A percentile compares a stretch with the other conserved stretches of the same genome.
Conservation (phyloP, 139 green algal genomes). For the Axilococcus clingmanii region DNA sequence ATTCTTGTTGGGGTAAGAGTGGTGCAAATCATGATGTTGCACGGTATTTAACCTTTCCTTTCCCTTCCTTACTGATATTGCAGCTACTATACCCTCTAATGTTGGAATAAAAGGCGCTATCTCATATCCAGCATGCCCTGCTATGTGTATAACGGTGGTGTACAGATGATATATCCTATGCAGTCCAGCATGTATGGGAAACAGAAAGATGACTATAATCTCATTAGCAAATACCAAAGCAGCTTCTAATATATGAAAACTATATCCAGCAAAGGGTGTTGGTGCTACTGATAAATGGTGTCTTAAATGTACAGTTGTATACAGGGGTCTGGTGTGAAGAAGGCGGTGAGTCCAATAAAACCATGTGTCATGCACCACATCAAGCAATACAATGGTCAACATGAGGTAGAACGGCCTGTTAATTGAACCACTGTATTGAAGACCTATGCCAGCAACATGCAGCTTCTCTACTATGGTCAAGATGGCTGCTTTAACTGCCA, state of each 20-base stretch:
- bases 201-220: conserved; percentile 60
- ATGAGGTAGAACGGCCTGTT: conserved; percentile 31
- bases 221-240: conserved; percentile 84
- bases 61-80: not conserved
- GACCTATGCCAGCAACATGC: conserved; percentile 26
- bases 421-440: conserved; percentile 35
- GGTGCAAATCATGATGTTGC: conserved; percentile 78
- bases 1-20: conserved; percentile 61
- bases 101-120: conserved; percentile 75
- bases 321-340: conserved; percentile 75
- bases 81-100: conserved; percentile 24
- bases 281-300: conserved; percentile 73
- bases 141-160: conserved; percentile 77
- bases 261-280: conserved; percentile 76
- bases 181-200: conserved; percentile 68
- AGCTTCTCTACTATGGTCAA: conserved; percentile 61
- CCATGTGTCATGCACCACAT: conserved; percentile 80
- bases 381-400: conserved; percentile 40
- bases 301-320: conserved; percentile 61
- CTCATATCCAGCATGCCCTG: conserved; percentile 81
- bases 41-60: conserved; percentile 83
- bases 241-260: conserved; percentile 72
- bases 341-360: conserved; percentile 87
- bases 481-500: conserved; percentile 65
- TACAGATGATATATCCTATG: conserved; percentile 78